Conservation (phyloP, 805 yeast genomes). For the Wickerhamomyces hampshirensis region DNA sequence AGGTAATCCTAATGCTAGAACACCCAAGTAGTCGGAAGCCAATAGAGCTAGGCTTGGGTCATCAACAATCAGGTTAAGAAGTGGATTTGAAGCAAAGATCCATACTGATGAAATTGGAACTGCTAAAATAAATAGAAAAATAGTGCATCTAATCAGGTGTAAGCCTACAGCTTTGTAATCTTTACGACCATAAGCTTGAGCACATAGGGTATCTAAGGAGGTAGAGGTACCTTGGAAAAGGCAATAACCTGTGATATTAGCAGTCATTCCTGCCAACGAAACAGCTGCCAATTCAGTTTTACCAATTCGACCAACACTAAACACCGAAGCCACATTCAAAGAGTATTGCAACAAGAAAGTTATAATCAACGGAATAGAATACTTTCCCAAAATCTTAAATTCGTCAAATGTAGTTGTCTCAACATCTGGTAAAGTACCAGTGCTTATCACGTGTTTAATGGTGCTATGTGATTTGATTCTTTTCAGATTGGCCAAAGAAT, state of each 20-base stretch:
- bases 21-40: constrained; percentile 54
- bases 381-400: constrained; percentile 34
- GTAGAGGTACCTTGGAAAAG: constrained; percentile 77
- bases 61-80: constrained; percentile 41
- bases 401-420: constrained; percentile 35
- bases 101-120: constrained; percentile 57
- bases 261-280: constrained; percentile 71
- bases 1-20: constrained; percentile 62
- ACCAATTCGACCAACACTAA: constrained; percentile 73
- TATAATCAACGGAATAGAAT: constrained; percentile 57
- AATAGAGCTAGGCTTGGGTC: constrained; percentile 41
- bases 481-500: constrained; percentile 23
- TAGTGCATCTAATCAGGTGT: constrained; percentile 62
- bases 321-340: constrained; percentile 69
- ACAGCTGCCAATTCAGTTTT: constrained; percentile 70
- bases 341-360: constrained; percentile 72
- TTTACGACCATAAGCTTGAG: constrained; percentile 71
- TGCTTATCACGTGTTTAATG: constrained; percentile 20
- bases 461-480: constrained; percentile 23
- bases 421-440: constrained; percentile 21
- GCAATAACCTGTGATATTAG: constrained; percentile 71
- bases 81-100: constrained; percentile 49
- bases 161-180: constrained; percentile 64
- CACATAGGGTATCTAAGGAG: constrained; percentile 70
- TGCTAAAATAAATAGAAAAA: constrained; percentile 48